Evolutionary conservation across 1,139 yeast species (phyloP).

Genomic region (Groenewaldozyma auringiensis): DNA sequence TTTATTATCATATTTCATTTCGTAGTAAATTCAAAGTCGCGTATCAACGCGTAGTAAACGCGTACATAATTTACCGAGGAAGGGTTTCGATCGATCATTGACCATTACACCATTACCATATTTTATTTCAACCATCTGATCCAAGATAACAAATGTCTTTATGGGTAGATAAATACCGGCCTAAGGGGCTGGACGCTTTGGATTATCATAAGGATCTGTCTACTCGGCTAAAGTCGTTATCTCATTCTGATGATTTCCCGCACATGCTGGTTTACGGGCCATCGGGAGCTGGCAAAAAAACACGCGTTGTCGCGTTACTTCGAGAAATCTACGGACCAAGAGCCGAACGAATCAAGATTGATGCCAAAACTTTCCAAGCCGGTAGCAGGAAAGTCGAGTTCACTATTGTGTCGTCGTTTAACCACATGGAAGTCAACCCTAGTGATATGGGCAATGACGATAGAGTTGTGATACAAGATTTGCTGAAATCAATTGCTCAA

Average conservation of each 20-base stretch:
- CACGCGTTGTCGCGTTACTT: conserved; percentile 76
- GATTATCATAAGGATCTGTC: conserved; percentile 65
- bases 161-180: conserved; percentile 96
- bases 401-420: conserved; percentile 82
- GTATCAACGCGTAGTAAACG: too few relatives aligned
- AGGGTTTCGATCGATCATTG: too few relatives aligned
- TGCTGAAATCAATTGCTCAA: conserved; percentile 89
- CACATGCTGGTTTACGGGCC: conserved; percentile 92
- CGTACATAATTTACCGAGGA: too few relatives aligned
- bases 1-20: too few relatives aligned
- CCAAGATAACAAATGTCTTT: too few relatives aligned
- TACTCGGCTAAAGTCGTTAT: conserved; percentile 50
- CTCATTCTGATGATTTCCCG: conserved; percentile 75
- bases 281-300: conserved; percentile 94
- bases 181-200: conserved; percentile 54
- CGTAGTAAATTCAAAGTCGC: too few relatives aligned
- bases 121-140: too few relatives aligned
- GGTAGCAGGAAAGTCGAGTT: conserved; percentile 74
- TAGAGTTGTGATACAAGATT: conserved; percentile 87
- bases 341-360: conserved; percentile 80
- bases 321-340: conserved; percentile 76
- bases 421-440: conserved; percentile 92
- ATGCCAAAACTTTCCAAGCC: conserved; percentile 75
- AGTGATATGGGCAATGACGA: conserved; percentile 95
- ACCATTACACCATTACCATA: too few relatives aligned